phyloP scores from a whole-genome alignment of 495 filamentous ascomycete species.

The Xylaria intraflava region DNA sequence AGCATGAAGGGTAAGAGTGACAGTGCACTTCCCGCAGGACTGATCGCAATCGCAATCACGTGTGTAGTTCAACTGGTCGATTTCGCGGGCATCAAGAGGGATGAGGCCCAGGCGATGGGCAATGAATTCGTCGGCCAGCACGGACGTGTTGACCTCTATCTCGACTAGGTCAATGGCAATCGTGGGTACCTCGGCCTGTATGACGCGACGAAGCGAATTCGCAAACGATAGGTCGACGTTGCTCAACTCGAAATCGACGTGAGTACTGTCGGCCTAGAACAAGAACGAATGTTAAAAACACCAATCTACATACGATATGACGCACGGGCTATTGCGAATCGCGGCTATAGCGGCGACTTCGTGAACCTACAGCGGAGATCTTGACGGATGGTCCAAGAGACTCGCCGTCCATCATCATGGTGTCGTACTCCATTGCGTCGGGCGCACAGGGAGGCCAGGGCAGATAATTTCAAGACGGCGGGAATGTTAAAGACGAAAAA shows the following conservation, averaged over 20 bases:
- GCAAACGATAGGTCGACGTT: slow-evolving; percentile 82
- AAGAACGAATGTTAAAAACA: slow-evolving; percentile 6
- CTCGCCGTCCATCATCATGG: slow-evolving; percentile 56
- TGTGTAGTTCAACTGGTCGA: slow-evolving; percentile 79
- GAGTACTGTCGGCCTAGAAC: slow-evolving; percentile 55
- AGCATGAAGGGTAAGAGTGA: slow-evolving; percentile 73
- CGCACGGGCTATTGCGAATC: neutral
- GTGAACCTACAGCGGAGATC: slow-evolving; percentile 55
- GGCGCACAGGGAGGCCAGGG: neutral
- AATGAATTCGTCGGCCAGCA: slow-evolving; percentile 92
- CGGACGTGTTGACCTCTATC: slow-evolving; percentile 85
- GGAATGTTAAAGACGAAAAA: neutral
- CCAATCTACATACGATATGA: neutral
- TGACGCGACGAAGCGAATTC: slow-evolving; percentile 85
- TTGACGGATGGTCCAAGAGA: slow-evolving; percentile 60
- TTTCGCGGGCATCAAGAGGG: slow-evolving; percentile 75
- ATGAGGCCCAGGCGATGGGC: slow-evolving; percentile 88
- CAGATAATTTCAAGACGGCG: neutral
- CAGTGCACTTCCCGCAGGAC: slow-evolving; percentile 83
- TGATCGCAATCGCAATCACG: slow-evolving; percentile 94
- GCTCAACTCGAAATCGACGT: slow-evolving; percentile 75
- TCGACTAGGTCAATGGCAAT: slow-evolving; percentile 94
- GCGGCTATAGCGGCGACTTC: neutral
- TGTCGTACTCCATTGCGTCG: slow-evolving; percentile 58
- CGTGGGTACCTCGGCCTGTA: slow-evolving; percentile 92